Base-by-base conservation (phyloP, 1,139 yeast genomes). In the Casaregolazyma lundiana region DNA sequence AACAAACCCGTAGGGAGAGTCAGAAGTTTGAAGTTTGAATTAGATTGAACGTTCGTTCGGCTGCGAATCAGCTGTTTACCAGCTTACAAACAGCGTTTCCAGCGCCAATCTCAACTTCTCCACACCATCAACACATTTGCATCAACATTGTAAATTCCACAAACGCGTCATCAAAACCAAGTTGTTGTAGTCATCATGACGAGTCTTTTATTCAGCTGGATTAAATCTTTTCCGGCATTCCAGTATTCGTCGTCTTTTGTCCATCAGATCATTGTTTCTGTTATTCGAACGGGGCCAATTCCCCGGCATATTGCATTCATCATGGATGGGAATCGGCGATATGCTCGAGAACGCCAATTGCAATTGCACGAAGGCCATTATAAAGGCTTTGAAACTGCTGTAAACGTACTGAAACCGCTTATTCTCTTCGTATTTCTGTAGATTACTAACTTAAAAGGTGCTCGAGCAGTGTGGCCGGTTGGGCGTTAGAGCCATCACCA, bases 291-390 rank as follows among this genome's bases (percentile, higher is more conserved):
- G 1, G 96, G 96, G 0, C 89, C 90, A 1, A 80, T 85, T 2
- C 98, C 98, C 4, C 72, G 75, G 48, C 98, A 92, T 68, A 79
- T 92, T 40, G 98, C 96, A 0, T 82, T 92, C 58, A 87, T 94
- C 48, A 92, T 92, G 98, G 98, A 92, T 65, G 98, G 98, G 6
- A 92, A 92, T 67, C 74, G 98, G 53, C 72, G 97, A 47, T 92
- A 75, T 64, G 97, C 98, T 6, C 78, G 78, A 51, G 71, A 71
- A 50, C 77, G 78, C 54, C 77, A 83, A 50, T 76, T 90, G 35
- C 95, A 87, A 59, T 65, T 84, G 22, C 83, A 83, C 53, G 96
- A 88, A 59, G 98, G 98, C 11, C 98, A 92, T 62, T 84, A 78
- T 59, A 81, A 90, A 17, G 98, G 98, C 2, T 92, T 88, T 63